Base-by-base conservation (phyloP, 164 flowering plant genomes). In the Vitis riparia region DNA sequence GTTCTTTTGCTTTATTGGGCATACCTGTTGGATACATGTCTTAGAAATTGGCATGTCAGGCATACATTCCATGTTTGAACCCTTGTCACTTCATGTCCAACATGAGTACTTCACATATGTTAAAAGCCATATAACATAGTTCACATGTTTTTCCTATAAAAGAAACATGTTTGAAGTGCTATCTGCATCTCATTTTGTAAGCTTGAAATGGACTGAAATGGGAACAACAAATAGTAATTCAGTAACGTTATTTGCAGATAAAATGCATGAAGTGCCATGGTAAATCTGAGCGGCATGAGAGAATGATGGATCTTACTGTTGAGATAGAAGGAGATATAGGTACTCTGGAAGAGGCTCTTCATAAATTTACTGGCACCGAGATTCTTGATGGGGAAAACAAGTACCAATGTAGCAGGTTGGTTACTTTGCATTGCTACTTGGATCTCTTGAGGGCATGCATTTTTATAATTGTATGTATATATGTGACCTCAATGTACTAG, bases 251-350 rank as follows among this genome's bases (percentile, higher is more conserved):
- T 47, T 29, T 73, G 72, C 88, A 94, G 98, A 87, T 94, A 68
- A 86, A 82, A 72, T 95, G 99, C 87, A 76, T 84, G 86, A 91
- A 83, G 74, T 95, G 99, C 76, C 87, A 77, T 29, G 83, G 82
- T 13, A 90, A 85, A 74, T 88, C 97, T 67, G 98, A 89, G 72
- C 77, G 82, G 65, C 85, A 82, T 63, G 99, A 95, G 68, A 84
- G 89, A 66, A 90, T 93, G 83, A 88, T 95, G 98, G 98, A 95
- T 83, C 92, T 95, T 53, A 86, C 98, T 32, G 92, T 95, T 63
- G 97, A 91, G 81, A 92, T 95, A 71, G 89, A 82, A 19, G 99
- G 99, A 62, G 87, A 88, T 55, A 85, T 95, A 67, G 86, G 83
- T 57, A 88, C 87, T 56, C 77, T 95, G 59, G 98, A 95, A 76